Base-by-base conservation (phyloP, 1,284 basidiomycete species). In the Salmacisia buchloeana region DNA sequence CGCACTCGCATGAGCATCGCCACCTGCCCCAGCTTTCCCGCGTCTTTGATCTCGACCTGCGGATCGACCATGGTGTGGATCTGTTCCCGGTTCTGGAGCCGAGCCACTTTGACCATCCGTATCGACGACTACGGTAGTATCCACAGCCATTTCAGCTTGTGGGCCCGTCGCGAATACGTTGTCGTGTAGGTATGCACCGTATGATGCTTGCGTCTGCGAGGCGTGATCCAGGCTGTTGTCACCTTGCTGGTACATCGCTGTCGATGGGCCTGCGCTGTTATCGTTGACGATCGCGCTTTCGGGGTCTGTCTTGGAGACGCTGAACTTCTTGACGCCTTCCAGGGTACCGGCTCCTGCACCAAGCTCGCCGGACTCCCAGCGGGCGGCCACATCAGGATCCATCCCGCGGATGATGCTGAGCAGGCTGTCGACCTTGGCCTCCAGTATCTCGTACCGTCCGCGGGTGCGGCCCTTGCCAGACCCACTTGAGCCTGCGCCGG, bases 371-470 rank as follows among this genome's bases (percentile, higher is more conserved):
- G 62, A 58, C 21, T 74, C 69, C 25, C 66, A 76, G 29, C 73
- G 69, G 31, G 59, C 63, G 12, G 74, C 74, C 2, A 74, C 56
- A 15, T 73, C 70, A 1, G 74, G 74, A 6, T 71, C 71, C 10
- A 73, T 73, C n/a, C 63, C 65, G 2, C 71, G 66, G 3, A 76
- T 67, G 21, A 71, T 68, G 29, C 67, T 65, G 46, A 75, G 67
- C 1, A 76, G 63, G 10, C 73, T 73, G n/a, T 74, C 71, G 23
- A 70, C 69, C 35, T 71, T 73, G 62, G 70, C 65, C 63, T 76
- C 74, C n/a, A 76, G 64, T 39, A 76, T 76, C 62, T 76, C 74
- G 66, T 74, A 76, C 39, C 73, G 73, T 63, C 74, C 73, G 27
- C 73, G 61, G 18, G 66, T 72, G 2, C 71, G 59, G 43, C 70